Evolutionary conservation across 495 filamentous ascomycete genomes (phyloP), one percentile per base, ranked within the genome.

Genomic region (Hypomontagnella submonticulosa): DNA sequence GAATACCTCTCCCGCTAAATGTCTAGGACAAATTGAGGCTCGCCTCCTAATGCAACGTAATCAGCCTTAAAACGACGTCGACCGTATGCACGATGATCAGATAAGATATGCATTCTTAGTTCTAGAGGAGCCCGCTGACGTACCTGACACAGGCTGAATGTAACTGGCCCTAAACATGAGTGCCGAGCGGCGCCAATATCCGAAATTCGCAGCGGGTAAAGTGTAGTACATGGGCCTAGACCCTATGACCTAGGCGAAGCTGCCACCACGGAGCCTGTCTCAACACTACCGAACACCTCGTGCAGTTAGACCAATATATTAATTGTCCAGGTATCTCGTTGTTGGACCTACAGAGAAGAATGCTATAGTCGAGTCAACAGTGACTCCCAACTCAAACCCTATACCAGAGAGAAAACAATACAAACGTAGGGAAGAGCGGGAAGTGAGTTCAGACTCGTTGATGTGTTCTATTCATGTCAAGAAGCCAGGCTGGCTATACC

Each of bases 11-110:
- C 19, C 30, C 15, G 27, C n/a, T 30, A 30, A n/a, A 13, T 55
- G 59, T 56, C 51, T 63, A 41, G 49, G 63, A 67, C 57, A 53
- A 34, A 34, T 57, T 65, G 63, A 67, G 63, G 51, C 57, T 67
- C 57, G 51, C 51, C 46, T 41, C n/a, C 13, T 7, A n/a, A 66
- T 61, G 63, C 61, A 57, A 61, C 63, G 12, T 57, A 41, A 13
- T 20, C 15, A 19, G 33, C 63, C 47, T 52, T 67, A 67, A 67
- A 67, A 46, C 44, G 43, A 67, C 63, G 63, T 67, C 57, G 33
- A 30, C 8, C 19, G 8, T 51, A 55, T 55, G 55, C 42, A 66
- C 42, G 34, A 56, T 36, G 41, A 56, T 56, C 50, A 56, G 63
- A 56, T 56, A 38, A 60, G 34, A 66, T 56, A 11, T 6, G 4